A percentile compares a stretch with the other conserved stretches of the same genome.
Evolutionary conservation across 495 filamentous ascomycete species (phyloP).

Genomic region (Pyrenula aspistea): DNA sequence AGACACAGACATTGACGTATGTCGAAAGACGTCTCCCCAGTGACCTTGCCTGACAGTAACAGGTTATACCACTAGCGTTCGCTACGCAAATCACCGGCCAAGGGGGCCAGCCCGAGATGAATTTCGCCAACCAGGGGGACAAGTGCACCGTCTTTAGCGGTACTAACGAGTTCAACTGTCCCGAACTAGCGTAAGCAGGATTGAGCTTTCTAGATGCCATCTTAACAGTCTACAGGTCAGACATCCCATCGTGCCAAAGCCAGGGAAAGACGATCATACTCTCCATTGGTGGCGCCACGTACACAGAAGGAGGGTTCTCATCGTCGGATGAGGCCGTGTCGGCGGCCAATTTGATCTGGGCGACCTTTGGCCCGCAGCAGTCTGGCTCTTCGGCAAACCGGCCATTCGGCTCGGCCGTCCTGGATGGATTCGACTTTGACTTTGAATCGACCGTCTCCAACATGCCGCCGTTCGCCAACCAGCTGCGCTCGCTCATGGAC

Average conservation of each 20-base stretch:
- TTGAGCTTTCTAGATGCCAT: neutral
- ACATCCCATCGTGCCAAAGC: slow-evolving; percentile 54
- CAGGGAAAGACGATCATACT: slow-evolving; percentile 55
- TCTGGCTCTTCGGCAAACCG: slow-evolving; percentile 26
- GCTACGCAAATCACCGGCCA: slow-evolving; percentile 38
- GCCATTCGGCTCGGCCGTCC: slow-evolving; percentile 49
- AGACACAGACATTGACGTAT: neutral
- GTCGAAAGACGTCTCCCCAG: neutral
- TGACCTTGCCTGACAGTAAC: neutral
- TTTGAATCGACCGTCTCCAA: slow-evolving; percentile 38
- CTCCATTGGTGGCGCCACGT: slow-evolving; percentile 54
- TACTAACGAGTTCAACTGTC: slow-evolving; percentile 10
- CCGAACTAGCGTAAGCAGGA: neutral
- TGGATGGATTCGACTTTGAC: slow-evolving; percentile 69
- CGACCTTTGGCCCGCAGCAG: slow-evolving; percentile 49
- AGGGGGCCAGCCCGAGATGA: slow-evolving; percentile 44
- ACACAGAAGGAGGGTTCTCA: slow-evolving; percentile 49
- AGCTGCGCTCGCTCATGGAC: slow-evolving; percentile 42
- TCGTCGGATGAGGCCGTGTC: slow-evolving; percentile 34
- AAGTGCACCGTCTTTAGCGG: neutral
- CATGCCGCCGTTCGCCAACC: slow-evolving; percentile 42
- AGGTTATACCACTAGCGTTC: slow-evolving; percentile 54
- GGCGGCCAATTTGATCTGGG: slow-evolving; percentile 52
- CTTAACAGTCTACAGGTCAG: slow-evolving; percentile 5
- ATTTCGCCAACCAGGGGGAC: slow-evolving; percentile 58